Conservation (phyloP, 495 filamentous ascomycete genomes). For the Penicillium flavigenum region DNA sequence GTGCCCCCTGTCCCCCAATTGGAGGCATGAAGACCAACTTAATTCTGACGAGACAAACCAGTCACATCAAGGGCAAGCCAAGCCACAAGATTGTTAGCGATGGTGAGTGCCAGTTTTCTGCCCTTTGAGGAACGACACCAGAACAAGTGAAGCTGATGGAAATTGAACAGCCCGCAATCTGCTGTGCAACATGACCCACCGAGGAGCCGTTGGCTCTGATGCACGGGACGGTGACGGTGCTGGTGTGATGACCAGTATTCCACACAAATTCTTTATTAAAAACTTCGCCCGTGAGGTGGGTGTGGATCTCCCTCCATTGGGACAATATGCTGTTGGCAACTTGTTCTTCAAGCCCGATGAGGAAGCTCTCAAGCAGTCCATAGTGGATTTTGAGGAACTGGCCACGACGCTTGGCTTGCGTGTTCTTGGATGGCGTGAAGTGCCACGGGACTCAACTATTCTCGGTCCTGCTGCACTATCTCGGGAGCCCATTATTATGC, state of each 20-base stretch:
- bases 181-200: conserved; percentile 99
- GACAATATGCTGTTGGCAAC: conserved; percentile 97
- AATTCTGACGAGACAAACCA: conserved; percentile 29
- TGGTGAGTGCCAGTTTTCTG: conserved; percentile 61
- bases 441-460: conserved; percentile 87
- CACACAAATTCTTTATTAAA: conserved; percentile 98
- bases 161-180: conserved; percentile 72
- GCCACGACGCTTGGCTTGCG: conserved; percentile 83
- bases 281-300: conserved; percentile 91
- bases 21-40: conserved; percentile 8
- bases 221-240: conserved; percentile 96
- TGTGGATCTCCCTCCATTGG: conserved; percentile 78
- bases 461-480: conserved; percentile 92
- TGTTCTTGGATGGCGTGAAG: conserved; percentile 95
- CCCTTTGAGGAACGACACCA: not conserved
- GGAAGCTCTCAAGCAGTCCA: conserved; percentile 83
- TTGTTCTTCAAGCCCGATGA: conserved; percentile 97
- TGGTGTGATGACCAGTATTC: conserved; percentile 99
- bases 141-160: conserved; percentile 3
- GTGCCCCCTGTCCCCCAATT: not conserved
- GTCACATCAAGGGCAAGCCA: conserved; percentile 94
- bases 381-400: conserved; percentile 85
- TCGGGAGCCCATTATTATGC: conserved; percentile 89
- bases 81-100: conserved; percentile 99
- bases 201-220: conserved; percentile 96